A percentile compares a stretch with the other conserved stretches of the same genome.
These are phyloP conservation scores for Thermothielavioides terrestris DNA, from an alignment of 495 filamentous ascomycete species.

Conservation along the genomic window DNA sequence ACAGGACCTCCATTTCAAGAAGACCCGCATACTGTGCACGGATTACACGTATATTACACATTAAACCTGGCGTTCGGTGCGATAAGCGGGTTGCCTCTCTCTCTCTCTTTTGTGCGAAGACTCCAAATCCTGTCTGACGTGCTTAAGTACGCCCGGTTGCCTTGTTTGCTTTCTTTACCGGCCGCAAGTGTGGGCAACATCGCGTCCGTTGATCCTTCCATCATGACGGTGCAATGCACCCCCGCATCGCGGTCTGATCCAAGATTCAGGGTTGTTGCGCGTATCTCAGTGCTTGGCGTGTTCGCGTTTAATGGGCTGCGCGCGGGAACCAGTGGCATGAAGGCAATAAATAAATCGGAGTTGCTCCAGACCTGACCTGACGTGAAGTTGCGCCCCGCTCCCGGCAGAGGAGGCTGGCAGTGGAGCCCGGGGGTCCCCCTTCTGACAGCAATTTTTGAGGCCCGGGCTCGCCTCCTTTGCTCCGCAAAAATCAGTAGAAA, in stretches of 20 bases:
- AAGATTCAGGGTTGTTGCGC: constrained; percentile 22
- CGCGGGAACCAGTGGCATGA: background rate
- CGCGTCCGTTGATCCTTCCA: constrained; percentile 18
- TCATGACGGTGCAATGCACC: background rate
- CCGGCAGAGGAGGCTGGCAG: constrained; percentile 5
- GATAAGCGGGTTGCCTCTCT: no score
- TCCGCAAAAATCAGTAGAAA: no score
- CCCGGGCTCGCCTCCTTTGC: no score
- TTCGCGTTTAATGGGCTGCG: constrained; percentile 26
- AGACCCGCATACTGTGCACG: no score
- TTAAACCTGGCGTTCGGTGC: no score
- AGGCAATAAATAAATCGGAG: background rate
- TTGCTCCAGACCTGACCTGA: background rate
- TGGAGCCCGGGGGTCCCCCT: background rate
- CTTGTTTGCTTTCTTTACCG: constrained; percentile 16
- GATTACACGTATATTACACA: no score
- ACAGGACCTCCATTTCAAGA: no score
- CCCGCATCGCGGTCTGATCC: constrained; percentile 12
- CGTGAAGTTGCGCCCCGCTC: background rate
- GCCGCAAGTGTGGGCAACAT: constrained; percentile 24
- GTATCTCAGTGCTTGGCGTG: constrained; percentile 23
- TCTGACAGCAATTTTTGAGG: no score
- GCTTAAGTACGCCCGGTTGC: no score
- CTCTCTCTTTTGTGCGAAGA: no score
- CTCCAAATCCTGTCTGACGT: no score